Evolutionary conservation across 2,329 filamentous ascomycete species (phyloP).

Genomic region (Myriangium duriaei): DNA sequence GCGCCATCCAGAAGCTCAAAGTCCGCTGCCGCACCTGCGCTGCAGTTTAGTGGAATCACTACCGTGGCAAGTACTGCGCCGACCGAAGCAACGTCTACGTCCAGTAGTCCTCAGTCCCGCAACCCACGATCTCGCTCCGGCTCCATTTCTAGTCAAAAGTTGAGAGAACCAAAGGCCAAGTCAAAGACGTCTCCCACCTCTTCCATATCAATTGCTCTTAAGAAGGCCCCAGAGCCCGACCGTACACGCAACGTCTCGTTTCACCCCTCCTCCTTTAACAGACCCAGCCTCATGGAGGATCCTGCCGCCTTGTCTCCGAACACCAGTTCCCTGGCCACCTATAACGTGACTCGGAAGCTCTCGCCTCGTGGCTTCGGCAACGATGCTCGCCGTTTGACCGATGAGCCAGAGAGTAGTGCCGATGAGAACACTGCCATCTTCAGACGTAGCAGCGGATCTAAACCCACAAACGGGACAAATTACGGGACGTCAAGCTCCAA

Average conservation of each 20-base stretch:
- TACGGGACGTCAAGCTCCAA: neutral
- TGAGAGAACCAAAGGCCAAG: conserved; percentile 8
- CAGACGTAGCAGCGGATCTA: conserved; percentile 10
- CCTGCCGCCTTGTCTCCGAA: conserved; percentile 7
- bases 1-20: neutral
- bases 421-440: conserved; percentile 33
- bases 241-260: conserved; percentile 16
- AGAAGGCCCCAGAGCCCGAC: conserved; percentile 6
- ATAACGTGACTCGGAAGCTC: conserved; percentile 13
- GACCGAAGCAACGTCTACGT: neutral
- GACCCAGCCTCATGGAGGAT: conserved; percentile 1
- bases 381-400: conserved; percentile 10
- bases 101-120: neutral
- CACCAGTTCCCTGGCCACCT: conserved; percentile 11
- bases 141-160: conserved; percentile 3
- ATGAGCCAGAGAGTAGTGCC: conserved; percentile 23
- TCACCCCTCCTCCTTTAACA: conserved; percentile 12
- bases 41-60: conserved; percentile 4
- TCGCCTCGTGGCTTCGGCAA: conserved; percentile 9
- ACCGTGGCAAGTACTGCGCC: conserved; percentile 5
- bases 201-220: neutral
- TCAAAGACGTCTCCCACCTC: conserved; percentile 4
- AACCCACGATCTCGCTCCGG: conserved; percentile 1
- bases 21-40: neutral
- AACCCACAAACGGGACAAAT: neutral